A percentile compares a stretch with the other conserved stretches of the same genome.
phyloP scores from a whole-genome alignment of 805 yeast species.

The Candida hispaniensis region DNA sequence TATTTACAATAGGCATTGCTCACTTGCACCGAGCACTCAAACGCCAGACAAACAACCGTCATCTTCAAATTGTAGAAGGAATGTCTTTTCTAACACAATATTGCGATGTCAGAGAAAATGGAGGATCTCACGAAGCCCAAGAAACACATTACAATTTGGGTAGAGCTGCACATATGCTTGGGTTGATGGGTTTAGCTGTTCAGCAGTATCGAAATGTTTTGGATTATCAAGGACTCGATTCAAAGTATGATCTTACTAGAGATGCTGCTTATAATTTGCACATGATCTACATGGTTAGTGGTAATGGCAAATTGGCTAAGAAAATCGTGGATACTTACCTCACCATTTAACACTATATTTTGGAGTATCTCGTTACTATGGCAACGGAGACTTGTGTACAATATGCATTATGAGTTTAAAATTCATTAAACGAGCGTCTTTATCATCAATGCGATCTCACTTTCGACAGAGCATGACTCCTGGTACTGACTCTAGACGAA shows the following conservation, averaged over 20 bases:
- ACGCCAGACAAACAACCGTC: slow-evolving; percentile 74
- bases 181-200: slow-evolving; percentile 63
- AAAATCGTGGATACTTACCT: slow-evolving; percentile 56
- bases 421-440: too few species aligned
- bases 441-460: too few species aligned
- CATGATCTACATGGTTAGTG: slow-evolving; percentile 63
- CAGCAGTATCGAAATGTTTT: slow-evolving; percentile 63
- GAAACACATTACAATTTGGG: slow-evolving; percentile 81
- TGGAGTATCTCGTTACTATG: too few species aligned
- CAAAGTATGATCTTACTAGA: slow-evolving; percentile 48
- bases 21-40: slow-evolving; percentile 89
- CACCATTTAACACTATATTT: too few species aligned
- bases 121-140: slow-evolving; percentile 41
- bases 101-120: slow-evolving; percentile 36
- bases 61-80: slow-evolving; percentile 80
- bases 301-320: slow-evolving; percentile 57
- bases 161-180: slow-evolving; percentile 72
- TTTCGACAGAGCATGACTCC: too few species aligned
- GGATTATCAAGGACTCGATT: slow-evolving; percentile 30
- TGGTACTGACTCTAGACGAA: too few species aligned
- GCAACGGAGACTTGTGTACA: too few species aligned
- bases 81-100: slow-evolving; percentile 69
- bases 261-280: slow-evolving; percentile 84
- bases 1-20: slow-evolving; percentile 63
- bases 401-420: too few species aligned